Evolutionary conservation across 2,329 filamentous ascomycete species (phyloP).

Genomic region (Dactylonectria estremocensis): DNA sequence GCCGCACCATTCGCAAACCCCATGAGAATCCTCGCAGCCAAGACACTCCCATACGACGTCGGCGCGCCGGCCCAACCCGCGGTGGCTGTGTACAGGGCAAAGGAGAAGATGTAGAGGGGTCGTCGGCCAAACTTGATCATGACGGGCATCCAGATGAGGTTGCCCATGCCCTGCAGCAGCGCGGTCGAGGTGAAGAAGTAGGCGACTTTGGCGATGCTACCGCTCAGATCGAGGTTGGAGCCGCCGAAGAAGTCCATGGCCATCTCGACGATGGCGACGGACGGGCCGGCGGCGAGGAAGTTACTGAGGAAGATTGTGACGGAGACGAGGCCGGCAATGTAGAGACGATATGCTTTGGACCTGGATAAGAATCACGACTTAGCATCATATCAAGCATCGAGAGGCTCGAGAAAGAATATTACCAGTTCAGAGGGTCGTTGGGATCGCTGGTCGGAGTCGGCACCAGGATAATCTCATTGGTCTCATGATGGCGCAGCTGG

Average conservation of each 20-base stretch:
- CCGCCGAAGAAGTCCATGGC: slow-evolving; percentile 32
- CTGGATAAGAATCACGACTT: slow-evolving; percentile 35
- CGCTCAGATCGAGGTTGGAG: slow-evolving; percentile 15
- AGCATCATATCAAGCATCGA: too few species aligned
- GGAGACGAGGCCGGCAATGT: slow-evolving; percentile 35
- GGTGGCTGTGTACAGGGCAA: slow-evolving; percentile 30
- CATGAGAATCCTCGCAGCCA: slow-evolving; percentile 35
- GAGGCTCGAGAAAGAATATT: too few species aligned
- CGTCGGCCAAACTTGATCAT: slow-evolving; percentile 36
- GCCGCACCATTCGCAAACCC: slow-evolving; percentile 34
- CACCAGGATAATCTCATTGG: slow-evolving; percentile 64
- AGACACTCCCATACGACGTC: slow-evolving; percentile 26
- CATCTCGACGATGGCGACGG: slow-evolving; percentile 33
- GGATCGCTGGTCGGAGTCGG: slow-evolving; percentile 63
- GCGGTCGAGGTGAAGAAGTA: slow-evolving; percentile 37
- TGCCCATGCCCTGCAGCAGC: slow-evolving; percentile 35
- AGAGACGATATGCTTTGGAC: slow-evolving; percentile 49
- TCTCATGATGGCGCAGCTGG: slow-evolving; percentile 34
- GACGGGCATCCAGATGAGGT: slow-evolving; percentile 37
- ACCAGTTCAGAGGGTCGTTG: slow-evolving; percentile 62
- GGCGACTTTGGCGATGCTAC: slow-evolving; percentile 31
- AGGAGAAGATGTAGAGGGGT: slow-evolving; percentile 32
- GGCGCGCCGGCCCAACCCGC: slow-evolving; percentile 30
- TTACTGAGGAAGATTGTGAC: slow-evolving; percentile 35
- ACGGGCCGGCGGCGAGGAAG: slow-evolving; percentile 35